Percentiles rank a stretch among this genome's conserved stretches.
Evolutionary conservation across 768 basidiomycete species (phyloP).

Genomic region (Termitomyces sp.): DNA sequence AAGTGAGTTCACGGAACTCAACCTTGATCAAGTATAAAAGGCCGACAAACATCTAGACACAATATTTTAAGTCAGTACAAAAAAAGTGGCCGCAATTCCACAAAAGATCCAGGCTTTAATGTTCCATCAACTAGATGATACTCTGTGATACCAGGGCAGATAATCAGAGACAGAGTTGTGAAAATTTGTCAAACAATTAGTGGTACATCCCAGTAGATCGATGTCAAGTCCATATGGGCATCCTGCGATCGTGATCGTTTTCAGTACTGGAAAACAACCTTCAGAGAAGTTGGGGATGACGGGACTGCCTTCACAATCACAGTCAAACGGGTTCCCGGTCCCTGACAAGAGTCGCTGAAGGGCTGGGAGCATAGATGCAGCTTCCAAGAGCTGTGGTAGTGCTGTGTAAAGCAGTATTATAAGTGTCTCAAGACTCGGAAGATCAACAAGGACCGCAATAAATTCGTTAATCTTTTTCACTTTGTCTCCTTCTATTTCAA

Average conservation of each 20-base stretch:
- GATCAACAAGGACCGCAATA: neutral
- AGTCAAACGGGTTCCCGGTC: rapidly evolving
- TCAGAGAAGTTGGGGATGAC: neutral
- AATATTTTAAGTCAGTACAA: neutral
- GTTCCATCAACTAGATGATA: too few species aligned
- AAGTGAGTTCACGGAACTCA: neutral
- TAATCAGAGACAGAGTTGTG: neutral
- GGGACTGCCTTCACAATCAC: neutral
- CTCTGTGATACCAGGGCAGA: neutral
- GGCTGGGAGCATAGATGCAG: neutral
- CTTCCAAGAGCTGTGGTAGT: neutral
- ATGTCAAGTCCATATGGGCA: neutral
- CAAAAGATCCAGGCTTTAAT: neutral
- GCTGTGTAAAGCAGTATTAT: neutral
- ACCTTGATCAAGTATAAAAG: neutral
- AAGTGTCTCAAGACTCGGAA: neutral
- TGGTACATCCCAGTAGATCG: neutral
- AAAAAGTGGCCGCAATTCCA: neutral
- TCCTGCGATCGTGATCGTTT: neutral
- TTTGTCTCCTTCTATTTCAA: neutral
- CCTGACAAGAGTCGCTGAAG: neutral
- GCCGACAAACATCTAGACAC: neutral
- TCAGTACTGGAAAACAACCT: neutral
- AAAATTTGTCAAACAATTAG: neutral
- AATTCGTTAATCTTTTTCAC: neutral